Base-by-base conservation (phyloP, 345 rosid genomes). In the Lagerstroemia speciosa region DNA sequence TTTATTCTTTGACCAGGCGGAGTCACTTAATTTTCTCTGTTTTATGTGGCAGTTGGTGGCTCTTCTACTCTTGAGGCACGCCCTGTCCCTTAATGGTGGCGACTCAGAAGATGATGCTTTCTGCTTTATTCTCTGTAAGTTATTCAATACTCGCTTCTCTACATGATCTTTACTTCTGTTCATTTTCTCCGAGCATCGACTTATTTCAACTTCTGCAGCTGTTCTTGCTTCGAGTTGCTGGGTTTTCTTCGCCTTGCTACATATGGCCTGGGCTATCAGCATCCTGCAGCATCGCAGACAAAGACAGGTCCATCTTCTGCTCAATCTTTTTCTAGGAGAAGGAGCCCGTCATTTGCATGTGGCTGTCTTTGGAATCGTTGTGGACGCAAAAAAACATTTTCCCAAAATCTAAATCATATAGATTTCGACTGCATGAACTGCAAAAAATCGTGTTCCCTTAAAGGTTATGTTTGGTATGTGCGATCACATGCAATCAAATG, bases 181-280 rank as follows among this genome's bases (percentile, higher is more conserved):
- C 26, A 41, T 37, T 57, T 32, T 19, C 30, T 64, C 5, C 55
- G 46, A 34, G 15, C 58, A 57, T 67, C 69, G 36, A 57, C 24
- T 41, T 67, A 48, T 74, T 46, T 37, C 69, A 60, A 9, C 69
- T 27, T 75, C 65, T 33, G 61, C 29, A 94, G 99, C 91, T 94
- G 80, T 92, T 89, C 87, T 74, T 94, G 80, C 90, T 94, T 33
- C 90, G 99, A 2, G 97, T 93, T 14, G 99, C 91, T 15, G 89
- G 96, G 55, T 94, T 94, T 83, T 96, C 92, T 77, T 87, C 92
- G 60, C 98, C 99, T 9, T 94, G 99, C 76, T 94, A 92, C 75
- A 88, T 94, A 94, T 91, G 99, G 99, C 99, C 62, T 94, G 99
- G 98, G 98, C 96, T 71, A 86, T 94, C 45, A 88, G 93, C 75